Conservation (phyloP, 257 asterid species). For the Solanum rostratum region DNA sequence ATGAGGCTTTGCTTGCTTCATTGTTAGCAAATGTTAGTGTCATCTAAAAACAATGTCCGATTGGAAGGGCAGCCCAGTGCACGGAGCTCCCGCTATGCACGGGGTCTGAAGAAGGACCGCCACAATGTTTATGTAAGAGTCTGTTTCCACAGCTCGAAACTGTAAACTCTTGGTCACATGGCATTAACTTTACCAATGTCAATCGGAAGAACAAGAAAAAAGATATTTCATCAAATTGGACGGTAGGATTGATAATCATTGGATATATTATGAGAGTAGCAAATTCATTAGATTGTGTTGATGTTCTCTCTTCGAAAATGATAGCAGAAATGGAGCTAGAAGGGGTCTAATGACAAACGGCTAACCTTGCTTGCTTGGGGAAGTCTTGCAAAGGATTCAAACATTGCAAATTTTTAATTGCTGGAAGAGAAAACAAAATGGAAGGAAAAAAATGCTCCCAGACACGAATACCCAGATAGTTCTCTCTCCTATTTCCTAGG, state of each 20-base stretch:
- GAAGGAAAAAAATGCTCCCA: no score
- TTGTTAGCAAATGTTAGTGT: background rate
- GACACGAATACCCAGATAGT: no score
- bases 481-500: no score
- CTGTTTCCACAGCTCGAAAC: background rate
- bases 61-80: background rate
- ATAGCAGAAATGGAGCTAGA: background rate
- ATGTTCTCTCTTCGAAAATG: background rate
- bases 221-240: background rate
- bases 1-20: background rate
- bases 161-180: background rate
- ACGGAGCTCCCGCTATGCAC: background rate
- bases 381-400: background rate
- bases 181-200: background rate
- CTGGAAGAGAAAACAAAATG: background rate
- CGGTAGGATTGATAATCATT: background rate
- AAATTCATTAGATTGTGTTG: background rate
- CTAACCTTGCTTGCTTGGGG: background rate
- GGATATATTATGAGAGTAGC: background rate
- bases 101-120: background rate
- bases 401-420: background rate
- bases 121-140: background rate
- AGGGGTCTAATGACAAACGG: background rate
- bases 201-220: background rate
- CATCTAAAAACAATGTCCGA: background rate